Conservation (phyloP, 1,284 basidiomycete genomes). For the Cerioporus squamosus region DNA sequence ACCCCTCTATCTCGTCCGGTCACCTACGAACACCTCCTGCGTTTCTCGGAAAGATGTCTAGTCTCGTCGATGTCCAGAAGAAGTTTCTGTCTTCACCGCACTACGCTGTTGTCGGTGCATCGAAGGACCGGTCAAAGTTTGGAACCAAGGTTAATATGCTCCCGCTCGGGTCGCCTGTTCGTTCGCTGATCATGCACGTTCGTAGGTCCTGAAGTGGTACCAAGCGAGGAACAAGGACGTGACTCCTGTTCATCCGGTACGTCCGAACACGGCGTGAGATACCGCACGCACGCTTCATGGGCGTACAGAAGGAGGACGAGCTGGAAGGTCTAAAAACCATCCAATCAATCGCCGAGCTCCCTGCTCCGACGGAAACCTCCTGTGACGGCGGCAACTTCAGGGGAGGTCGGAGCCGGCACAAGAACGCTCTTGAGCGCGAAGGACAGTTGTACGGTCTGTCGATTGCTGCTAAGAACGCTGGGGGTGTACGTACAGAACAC, state of each 20-base stretch:
- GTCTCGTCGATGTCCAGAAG: slow-evolving; percentile 47
- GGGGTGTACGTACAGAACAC: no score
- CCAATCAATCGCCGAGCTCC: slow-evolving; percentile 58
- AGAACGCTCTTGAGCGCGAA: no score
- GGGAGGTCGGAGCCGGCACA: no score
- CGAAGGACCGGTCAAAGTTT: slow-evolving; percentile 75
- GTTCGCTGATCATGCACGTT: not conserved
- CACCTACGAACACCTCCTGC: no score
- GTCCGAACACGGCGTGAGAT: not conserved
- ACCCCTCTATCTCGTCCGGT: not conserved
- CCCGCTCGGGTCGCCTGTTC: not conserved
- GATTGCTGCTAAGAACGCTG: no score
- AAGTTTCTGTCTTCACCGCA: slow-evolving; percentile 63
- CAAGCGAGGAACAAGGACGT: slow-evolving; percentile 61
- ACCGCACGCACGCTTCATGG: slow-evolving; percentile 2
- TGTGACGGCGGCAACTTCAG: no score
- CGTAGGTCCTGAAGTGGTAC: slow-evolving; percentile 79
- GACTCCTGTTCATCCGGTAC: slow-evolving; percentile 72
- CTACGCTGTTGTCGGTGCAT: slow-evolving; percentile 82
- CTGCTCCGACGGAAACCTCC: slow-evolving; percentile 68
- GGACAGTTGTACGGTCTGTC: no score
- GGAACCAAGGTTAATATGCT: slow-evolving; percentile 63
- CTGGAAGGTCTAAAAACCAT: slow-evolving; percentile 66
- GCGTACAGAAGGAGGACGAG: slow-evolving; percentile 59
- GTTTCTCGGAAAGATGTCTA: slow-evolving; percentile 27